A percentile compares a stretch with the other conserved stretches of the same genome.
Conservation (phyloP, 495 filamentous ascomycete species). For the Tetracladium setigerum region DNA sequence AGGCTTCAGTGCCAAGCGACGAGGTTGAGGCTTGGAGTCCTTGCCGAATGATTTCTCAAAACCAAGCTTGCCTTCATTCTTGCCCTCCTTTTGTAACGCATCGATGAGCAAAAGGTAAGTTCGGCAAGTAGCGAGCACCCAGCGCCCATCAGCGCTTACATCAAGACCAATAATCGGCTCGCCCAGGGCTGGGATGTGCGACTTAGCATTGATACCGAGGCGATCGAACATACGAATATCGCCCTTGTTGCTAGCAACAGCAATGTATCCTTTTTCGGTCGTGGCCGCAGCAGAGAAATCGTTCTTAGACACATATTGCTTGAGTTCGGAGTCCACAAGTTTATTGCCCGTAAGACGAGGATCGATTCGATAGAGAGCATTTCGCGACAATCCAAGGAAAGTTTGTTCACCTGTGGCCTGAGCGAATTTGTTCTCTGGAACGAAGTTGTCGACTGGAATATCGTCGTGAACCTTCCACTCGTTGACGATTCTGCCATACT, state of each 20-base stretch:
- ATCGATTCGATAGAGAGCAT: conserved; percentile 90
- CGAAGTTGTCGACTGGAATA: conserved; percentile 84
- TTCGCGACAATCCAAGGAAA: conserved; percentile 85
- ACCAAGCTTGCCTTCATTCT: conserved; percentile 94
- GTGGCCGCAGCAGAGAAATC: conserved; percentile 92
- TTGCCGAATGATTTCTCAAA: conserved; percentile 92
- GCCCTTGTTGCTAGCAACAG: conserved; percentile 94
- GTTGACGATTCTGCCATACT: conserved; percentile 97
- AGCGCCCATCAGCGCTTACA: conserved; percentile 88
- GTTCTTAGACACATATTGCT: conserved; percentile 94
- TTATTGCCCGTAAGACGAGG: conserved; percentile 87
- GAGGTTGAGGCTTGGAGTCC: conserved; percentile 86
- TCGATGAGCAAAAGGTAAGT: conserved; percentile 95
- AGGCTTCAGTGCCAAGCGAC: conserved; percentile 79
- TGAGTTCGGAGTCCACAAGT: conserved; percentile 84
- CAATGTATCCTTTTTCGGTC: conserved; percentile 92
- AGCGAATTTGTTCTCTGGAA: conserved; percentile 93
- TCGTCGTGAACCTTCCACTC: conserved; percentile 99
- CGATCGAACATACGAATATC: conserved; percentile 96
- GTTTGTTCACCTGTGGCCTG: conserved; percentile 96
- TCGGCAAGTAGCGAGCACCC: conserved; percentile 89
- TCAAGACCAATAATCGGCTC: conserved; percentile 94
- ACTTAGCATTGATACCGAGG: conserved; percentile 95
- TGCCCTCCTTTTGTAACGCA: conserved; percentile 81
- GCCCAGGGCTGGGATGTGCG: conserved; percentile 88